Percentiles rank a stretch among this genome's conserved stretches.
These are phyloP conservation scores for Nicotiana otophora DNA, from an alignment of 257 asterid genomes.

Conservation along the genomic window DNA sequence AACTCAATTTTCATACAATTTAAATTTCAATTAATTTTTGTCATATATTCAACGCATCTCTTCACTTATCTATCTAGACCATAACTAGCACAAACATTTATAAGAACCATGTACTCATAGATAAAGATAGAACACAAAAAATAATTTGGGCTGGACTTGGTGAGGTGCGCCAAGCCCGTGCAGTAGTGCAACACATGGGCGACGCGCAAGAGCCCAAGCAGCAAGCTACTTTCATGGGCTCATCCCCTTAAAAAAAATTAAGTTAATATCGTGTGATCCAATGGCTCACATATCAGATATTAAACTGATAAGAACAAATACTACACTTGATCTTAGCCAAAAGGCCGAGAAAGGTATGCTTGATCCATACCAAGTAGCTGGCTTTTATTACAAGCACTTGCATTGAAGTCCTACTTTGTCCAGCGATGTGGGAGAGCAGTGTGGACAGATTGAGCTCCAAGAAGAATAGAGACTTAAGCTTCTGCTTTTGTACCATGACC, in stretches of 20 bases:
- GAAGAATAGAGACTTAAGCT: neutral
- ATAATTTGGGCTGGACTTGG: fast-evolving
- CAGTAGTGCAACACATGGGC: neutral
- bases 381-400: neutral
- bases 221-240: neutral
- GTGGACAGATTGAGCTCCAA: neutral
- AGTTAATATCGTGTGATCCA: neutral
- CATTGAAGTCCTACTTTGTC: neutral
- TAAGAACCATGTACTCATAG: no score
- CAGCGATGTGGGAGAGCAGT: neutral
- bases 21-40: no score
- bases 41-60: no score
- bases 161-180: neutral
- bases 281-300: slow-evolving; percentile 29
- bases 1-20: no score
- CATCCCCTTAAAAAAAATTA: neutral
- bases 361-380: fast-evolving
- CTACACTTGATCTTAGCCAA: slow-evolving; percentile 57
- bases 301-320: slow-evolving; percentile 43
- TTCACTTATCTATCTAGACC: no score
- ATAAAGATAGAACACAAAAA: no score
- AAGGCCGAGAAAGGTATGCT: slow-evolving; percentile 50
- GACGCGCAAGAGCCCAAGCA: neutral
- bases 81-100: no score
- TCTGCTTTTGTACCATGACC: no score